Evolutionary conservation across 169 alveolate genomes (phyloP).

Genomic region (Plasmodium berghei): DNA sequence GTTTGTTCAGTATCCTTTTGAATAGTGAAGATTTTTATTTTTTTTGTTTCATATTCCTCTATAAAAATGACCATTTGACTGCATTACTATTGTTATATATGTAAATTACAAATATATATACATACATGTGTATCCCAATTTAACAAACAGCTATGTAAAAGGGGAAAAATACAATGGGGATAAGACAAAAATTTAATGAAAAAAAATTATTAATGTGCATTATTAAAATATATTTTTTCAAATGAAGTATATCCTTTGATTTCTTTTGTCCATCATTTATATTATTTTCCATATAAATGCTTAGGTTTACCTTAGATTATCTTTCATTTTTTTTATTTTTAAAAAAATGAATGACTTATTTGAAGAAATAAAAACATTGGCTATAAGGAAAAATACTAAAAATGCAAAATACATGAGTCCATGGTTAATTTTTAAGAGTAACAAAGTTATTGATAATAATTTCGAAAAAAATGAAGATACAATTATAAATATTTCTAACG

Average conservation of each 20-base stretch:
- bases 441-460: constrained; percentile 18
- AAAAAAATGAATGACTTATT: constrained; percentile 60
- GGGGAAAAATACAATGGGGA: too few relatives aligned
- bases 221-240: too few relatives aligned
- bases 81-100: too few relatives aligned
- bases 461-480: constrained; percentile 29
- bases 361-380: constrained; percentile 33
- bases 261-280: background rate
- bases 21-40: too few relatives aligned
- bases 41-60: too few relatives aligned
- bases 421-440: constrained; percentile 26
- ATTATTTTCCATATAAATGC: background rate
- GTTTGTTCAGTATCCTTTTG: too few relatives aligned
- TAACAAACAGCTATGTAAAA: too few relatives aligned
- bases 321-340: background rate
- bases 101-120: too few relatives aligned
- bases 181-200: too few relatives aligned
- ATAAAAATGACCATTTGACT: too few relatives aligned
- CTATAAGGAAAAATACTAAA: constrained; percentile 24
- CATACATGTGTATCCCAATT: background rate
- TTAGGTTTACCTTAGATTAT: background rate
- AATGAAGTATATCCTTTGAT: too few relatives aligned
- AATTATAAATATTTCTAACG: constrained; percentile 14
- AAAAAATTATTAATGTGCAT: too few relatives aligned
- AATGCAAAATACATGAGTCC: constrained; percentile 44